Percentiles rank a stretch among this genome's conserved stretches.
phyloP scores from a whole-genome alignment of 2,329 filamentous ascomycete species.

The Colletotrichum spaethianum region DNA sequence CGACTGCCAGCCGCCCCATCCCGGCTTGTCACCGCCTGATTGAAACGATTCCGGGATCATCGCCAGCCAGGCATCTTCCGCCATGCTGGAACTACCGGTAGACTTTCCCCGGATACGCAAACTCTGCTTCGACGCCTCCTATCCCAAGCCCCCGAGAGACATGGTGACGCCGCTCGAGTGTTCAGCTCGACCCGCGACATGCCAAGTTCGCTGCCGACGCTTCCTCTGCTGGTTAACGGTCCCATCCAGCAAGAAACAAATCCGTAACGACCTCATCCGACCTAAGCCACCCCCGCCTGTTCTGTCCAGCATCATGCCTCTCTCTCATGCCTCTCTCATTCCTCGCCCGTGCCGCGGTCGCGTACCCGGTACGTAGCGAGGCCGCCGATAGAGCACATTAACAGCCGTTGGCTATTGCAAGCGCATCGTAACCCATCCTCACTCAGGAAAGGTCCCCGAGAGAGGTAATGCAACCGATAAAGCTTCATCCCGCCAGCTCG shows the following conservation, averaged over 20 bases:
- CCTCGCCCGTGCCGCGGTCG: neutral
- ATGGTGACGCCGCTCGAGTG: neutral
- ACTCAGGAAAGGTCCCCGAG: neutral
- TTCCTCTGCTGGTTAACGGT: neutral
- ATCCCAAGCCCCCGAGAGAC: neutral
- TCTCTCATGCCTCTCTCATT: neutral
- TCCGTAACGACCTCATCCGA: neutral
- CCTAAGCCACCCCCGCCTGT: neutral
- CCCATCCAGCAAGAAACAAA: constrained; percentile 5
- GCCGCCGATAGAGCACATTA: constrained; percentile 10
- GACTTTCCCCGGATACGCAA: neutral
- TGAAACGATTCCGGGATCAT: neutral
- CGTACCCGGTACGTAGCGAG: neutral
- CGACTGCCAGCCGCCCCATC: neutral
- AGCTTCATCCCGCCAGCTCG: neutral
- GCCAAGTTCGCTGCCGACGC: neutral
- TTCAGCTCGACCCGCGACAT: neutral
- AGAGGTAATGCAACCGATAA: constrained; percentile 1
- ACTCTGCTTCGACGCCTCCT: neutral
- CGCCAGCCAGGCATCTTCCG: neutral
- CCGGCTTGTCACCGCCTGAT: neutral
- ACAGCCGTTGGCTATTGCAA: neutral
- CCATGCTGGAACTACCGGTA: neutral
- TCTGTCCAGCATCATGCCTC: constrained; percentile 30
- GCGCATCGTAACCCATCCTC: neutral